Base-by-base conservation (phyloP, 116 monocot species). In the Trichopus zeylanicus region DNA sequence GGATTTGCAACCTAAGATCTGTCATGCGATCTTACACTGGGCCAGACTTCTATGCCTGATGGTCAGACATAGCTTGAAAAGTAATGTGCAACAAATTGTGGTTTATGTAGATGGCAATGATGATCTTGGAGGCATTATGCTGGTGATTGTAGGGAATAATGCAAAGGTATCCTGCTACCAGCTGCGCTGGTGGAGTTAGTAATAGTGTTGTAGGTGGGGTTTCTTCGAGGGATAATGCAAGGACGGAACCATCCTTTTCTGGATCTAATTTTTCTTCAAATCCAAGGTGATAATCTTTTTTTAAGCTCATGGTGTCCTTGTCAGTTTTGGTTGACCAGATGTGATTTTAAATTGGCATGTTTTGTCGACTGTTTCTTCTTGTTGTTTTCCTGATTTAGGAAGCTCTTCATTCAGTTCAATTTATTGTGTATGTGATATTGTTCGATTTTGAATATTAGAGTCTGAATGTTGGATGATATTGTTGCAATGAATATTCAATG, bases 161-260 rank as follows among this genome's bases (percentile, higher is more conserved):
- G 91, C 91, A 92, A 67, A 79, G 78, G 66, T 86, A 80, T 73
- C 55, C 83, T 80, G 57, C 80, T 70, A 31, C 81, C 67, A 87
- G 80, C 70, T 53, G 72, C 56, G 73, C 74, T 70, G 68, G 74
- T 64, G 91, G 83, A 57, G 76, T 68, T 51, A 71, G 56, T 67
- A 88, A 70, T 48, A 66, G 49, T 48, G 28, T 73, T 29, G 55
- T 53, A 24, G 67, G 79, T 68, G 86, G 78, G 31, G 21, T 67
- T 46, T 71, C 91, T 42, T 13, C 71, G 0, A 91, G 86, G 67
- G 91, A 91, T 51, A 73, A 57, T 68, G 56, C 53, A n/a, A 83
- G 91, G 70, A 46, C 16, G 26, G 91, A 91, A 19, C 65, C 91
- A 5, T 72, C 86, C 9, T 86, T 78, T 67, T 33, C 74, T 57